These are phyloP conservation scores for Ceratocystis papillata DNA, from an alignment of 2,329 filamentous ascomycete species.

Conservation along the genomic window DNA sequence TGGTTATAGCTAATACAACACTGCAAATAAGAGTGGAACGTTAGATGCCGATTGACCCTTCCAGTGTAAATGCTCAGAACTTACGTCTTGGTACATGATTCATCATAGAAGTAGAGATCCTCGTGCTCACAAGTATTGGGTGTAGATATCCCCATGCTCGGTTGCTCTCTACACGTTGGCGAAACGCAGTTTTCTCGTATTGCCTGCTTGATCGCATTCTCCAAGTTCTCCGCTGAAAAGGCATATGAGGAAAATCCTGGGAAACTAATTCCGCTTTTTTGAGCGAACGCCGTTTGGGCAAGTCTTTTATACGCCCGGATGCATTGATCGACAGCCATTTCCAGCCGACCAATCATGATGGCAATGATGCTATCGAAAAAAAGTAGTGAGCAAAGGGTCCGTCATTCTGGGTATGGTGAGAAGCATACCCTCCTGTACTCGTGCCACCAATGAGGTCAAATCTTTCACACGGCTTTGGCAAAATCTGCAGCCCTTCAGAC, in stretches of 20 bases:
- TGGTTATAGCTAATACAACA: neutral
- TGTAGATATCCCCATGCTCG: neutral
- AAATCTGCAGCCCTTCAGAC: conserved; percentile 21
- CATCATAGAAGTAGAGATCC: neutral
- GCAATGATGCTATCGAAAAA: neutral
- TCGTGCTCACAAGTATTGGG: neutral
- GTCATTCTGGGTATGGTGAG: conserved; percentile 17
- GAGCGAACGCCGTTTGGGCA: neutral
- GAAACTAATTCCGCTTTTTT: neutral
- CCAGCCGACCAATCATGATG: neutral
- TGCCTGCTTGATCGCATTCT: neutral
- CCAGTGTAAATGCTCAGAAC: neutral
- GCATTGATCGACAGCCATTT: neutral
- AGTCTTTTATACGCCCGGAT: neutral
- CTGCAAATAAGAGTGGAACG: neutral
- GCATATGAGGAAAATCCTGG: neutral
- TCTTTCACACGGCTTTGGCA: conserved; percentile 28
- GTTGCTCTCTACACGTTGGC: neutral
- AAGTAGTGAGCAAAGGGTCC: neutral
- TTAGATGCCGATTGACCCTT: neutral
- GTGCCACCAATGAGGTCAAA: conserved; percentile 31
- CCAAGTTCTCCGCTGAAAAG: neutral
- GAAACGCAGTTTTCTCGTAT: neutral
- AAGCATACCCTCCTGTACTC: conserved; percentile 28
- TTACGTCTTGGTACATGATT: conserved; percentile 1